These are phyloP conservation scores for Alternaria dauci DNA, from an alignment of 2,329 filamentous ascomycete genomes.

Conservation along the genomic window DNA sequence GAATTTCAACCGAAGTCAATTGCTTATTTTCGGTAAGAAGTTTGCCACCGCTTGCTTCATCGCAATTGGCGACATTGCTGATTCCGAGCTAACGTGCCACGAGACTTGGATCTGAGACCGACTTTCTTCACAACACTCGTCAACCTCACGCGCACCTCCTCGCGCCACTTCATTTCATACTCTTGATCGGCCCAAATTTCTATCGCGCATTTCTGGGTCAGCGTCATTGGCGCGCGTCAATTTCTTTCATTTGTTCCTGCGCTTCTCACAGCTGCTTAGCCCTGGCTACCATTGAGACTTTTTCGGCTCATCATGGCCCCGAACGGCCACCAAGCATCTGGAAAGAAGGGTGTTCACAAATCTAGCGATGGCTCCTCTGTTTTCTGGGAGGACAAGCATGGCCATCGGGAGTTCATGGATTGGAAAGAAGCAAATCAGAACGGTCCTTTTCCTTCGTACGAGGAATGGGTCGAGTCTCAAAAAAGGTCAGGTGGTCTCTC, in stretches of 20 bases:
- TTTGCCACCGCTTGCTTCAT: slow-evolving; percentile 12
- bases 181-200: slow-evolving; percentile 14
- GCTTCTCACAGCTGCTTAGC: slow-evolving; percentile 13
- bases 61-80: slow-evolving; percentile 23
- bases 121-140: slow-evolving; percentile 29
- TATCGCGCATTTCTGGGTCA: slow-evolving; percentile 19
- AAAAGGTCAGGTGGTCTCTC: slow-evolving; percentile 39
- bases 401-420: slow-evolving; percentile 34
- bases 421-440: slow-evolving; percentile 35
- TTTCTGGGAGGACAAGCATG: slow-evolving; percentile 34
- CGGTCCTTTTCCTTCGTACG: slow-evolving; percentile 37
- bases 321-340: slow-evolving; percentile 22
- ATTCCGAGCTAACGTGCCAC: slow-evolving; percentile 43
- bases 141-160: slow-evolving; percentile 32
- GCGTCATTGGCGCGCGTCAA: slow-evolving; percentile 17
- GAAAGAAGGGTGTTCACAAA: slow-evolving; percentile 13
- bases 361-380: slow-evolving; percentile 20
- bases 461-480: slow-evolving; percentile 39
- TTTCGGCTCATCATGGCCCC: slow-evolving; percentile 30
- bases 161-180: slow-evolving; percentile 22
- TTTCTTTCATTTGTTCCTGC: slow-evolving; percentile 15
- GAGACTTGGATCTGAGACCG: slow-evolving; percentile 45
- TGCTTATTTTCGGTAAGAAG: slow-evolving; percentile 27
- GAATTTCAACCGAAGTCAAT: slow-evolving; percentile 17
- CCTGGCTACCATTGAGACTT: slow-evolving; percentile 16